Conservation (phyloP, 495 filamentous ascomycete species). For the Aspergillus bertholletiae region DNA sequence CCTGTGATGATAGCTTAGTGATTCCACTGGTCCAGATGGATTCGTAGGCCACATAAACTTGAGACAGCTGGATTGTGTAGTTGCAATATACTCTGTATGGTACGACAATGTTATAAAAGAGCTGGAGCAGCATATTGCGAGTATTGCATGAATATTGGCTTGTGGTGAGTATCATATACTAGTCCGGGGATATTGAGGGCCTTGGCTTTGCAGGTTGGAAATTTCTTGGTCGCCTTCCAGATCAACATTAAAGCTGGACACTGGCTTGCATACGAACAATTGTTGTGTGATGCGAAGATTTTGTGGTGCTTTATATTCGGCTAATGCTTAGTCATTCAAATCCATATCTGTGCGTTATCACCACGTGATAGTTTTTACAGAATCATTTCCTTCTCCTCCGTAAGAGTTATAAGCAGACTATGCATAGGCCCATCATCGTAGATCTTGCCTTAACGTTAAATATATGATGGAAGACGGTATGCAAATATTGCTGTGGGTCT, state of each 20-base stretch:
- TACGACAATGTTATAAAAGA: background rate
- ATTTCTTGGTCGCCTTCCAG: background rate
- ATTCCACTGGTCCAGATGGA: background rate
- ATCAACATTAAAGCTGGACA: background rate
- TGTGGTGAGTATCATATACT: background rate
- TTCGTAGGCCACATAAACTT: constrained; percentile 13
- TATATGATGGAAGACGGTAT: no score
- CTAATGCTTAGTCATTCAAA: background rate
- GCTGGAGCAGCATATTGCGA: background rate
- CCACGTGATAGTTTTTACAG: background rate
- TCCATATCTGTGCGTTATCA: background rate
- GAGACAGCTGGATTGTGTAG: constrained; percentile 41
- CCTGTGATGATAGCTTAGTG: constrained; percentile 21
- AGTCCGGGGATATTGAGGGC: background rate
- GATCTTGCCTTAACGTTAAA: no score
- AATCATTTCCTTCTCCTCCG: no score
- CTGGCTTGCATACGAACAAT: background rate
- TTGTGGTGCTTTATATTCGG: no score
- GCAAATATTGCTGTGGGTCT: no score
- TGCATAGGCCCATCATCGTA: no score
- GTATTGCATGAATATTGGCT: background rate
- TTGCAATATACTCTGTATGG: constrained; percentile 22
- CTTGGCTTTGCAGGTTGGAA: background rate
- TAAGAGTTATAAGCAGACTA: no score
- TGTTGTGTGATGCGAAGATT: background rate